These are phyloP conservation scores for Nakazawaea molendinolei DNA, from an alignment of 805 yeast species.

Conservation along the genomic window DNA sequence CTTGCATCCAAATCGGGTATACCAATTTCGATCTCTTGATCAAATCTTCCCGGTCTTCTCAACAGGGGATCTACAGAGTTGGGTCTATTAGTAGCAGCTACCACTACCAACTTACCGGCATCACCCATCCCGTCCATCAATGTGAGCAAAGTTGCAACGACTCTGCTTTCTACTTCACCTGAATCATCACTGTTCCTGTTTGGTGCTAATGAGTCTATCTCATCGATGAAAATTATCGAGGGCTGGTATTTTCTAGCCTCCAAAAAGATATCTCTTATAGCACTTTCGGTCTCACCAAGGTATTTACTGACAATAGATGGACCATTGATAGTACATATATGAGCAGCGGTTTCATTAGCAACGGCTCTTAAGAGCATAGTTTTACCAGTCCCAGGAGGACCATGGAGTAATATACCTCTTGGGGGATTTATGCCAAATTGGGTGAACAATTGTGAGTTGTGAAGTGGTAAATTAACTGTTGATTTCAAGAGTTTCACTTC, in stretches of 20 bases:
- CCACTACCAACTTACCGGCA: slow-evolving; percentile 50
- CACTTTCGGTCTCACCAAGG: slow-evolving; percentile 88
- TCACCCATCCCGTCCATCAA: slow-evolving; percentile 75
- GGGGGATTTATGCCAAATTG: slow-evolving; percentile 91
- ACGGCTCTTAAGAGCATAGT: slow-evolving; percentile 81
- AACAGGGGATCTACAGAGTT: slow-evolving; percentile 64
- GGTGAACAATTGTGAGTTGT: slow-evolving; percentile 67
- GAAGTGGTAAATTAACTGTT: slow-evolving; percentile 74
- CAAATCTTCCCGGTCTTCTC: slow-evolving; percentile 84
- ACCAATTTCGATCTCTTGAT: slow-evolving; percentile 83
- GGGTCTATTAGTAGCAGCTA: slow-evolving; percentile 71
- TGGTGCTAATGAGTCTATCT: slow-evolving; percentile 89
- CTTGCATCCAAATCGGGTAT: slow-evolving; percentile 87
- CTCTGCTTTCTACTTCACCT: slow-evolving; percentile 85
- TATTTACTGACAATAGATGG: slow-evolving; percentile 91
- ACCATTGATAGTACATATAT: slow-evolving; percentile 79
- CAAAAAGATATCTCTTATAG: slow-evolving; percentile 70
- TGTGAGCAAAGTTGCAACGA: slow-evolving; percentile 82
- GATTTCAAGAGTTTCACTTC: slow-evolving; percentile 58
- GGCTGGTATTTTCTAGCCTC: slow-evolving; percentile 90
- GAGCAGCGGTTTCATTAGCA: slow-evolving; percentile 74
- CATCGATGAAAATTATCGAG: slow-evolving; percentile 82
- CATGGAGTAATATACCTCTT: slow-evolving; percentile 87
- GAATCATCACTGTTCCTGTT: slow-evolving; percentile 76
- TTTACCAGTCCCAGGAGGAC: slow-evolving; percentile 97